These are phyloP conservation scores for Diutina rugosa DNA, from an alignment of 1,139 yeast genomes.

Conservation along the genomic window DNA sequence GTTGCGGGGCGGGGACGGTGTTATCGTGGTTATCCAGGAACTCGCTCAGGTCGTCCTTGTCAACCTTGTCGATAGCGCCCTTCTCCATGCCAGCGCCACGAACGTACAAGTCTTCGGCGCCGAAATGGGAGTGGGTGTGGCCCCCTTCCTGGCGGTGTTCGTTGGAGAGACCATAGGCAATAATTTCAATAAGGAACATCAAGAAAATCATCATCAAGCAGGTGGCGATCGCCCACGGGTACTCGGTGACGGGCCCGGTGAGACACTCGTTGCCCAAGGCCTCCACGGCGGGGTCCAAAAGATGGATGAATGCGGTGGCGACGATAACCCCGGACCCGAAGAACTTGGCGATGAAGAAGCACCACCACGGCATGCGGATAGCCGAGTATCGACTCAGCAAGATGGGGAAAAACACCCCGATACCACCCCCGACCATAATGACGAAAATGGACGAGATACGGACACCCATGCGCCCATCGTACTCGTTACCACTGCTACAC, in stretches of 20 bases:
- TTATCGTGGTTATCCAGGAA: neutral
- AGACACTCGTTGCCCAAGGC: constrained; percentile 38
- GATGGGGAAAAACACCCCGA: constrained; percentile 50
- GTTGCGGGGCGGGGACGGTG: neutral
- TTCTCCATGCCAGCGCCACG: constrained; percentile 12
- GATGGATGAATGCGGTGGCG: constrained; percentile 80
- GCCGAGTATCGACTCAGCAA: constrained; percentile 41
- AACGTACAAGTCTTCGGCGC: constrained; percentile 21
- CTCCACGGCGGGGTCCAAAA: constrained; percentile 67
- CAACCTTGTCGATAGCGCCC: constrained; percentile 9
- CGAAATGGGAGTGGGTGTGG: constrained; percentile 39
- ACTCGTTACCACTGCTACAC: neutral
- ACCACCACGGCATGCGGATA: constrained; percentile 43
- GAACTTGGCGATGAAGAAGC: constrained; percentile 62
- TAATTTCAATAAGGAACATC: constrained; percentile 42
- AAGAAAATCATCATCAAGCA: constrained; percentile 40
- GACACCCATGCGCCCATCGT: constrained; percentile 32
- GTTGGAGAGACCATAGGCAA: constrained; percentile 40
- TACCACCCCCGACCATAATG: constrained; percentile 40
- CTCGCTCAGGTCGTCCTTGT: neutral
- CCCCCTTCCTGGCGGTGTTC: constrained; percentile 13
- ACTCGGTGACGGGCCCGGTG: constrained; percentile 38
- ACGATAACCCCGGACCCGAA: constrained; percentile 91
- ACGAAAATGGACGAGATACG: constrained; percentile 67
- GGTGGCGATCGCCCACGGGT: constrained; percentile 57